These are phyloP conservation scores for Tuber magnatum DNA, from an alignment of 495 filamentous ascomycete genomes.

Conservation along the genomic window DNA sequence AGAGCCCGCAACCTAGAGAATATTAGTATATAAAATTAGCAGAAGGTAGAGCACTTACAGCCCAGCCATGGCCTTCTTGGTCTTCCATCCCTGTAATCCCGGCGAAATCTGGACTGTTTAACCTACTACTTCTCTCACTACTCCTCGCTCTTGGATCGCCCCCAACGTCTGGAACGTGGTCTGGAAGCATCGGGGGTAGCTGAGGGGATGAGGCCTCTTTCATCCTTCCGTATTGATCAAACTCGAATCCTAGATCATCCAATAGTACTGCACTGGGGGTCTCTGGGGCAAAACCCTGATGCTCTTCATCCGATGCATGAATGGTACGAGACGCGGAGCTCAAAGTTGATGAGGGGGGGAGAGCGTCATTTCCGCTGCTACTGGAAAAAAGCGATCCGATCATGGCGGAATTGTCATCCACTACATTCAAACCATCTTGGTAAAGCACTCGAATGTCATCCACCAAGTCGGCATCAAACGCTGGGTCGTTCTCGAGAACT, in stretches of 20 bases:
- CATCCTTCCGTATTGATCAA: conserved; percentile 60
- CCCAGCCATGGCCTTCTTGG: conserved; percentile 41
- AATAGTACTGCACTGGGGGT: conserved; percentile 25
- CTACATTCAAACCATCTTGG: conserved; percentile 33
- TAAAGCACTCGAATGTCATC: conserved; percentile 24
- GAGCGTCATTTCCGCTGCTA: background rate
- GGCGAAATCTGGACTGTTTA: conserved; percentile 45
- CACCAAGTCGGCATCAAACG: conserved; percentile 62
- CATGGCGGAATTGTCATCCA: conserved; percentile 42
- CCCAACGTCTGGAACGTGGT: conserved; percentile 15
- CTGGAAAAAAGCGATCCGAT: background rate
- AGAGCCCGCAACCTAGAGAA: background rate
- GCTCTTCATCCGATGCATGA: conserved; percentile 42
- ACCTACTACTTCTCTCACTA: conserved; percentile 23
- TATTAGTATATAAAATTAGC: background rate
- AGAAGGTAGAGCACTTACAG: background rate
- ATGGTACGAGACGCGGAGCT: conserved; percentile 31
- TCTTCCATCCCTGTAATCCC: conserved; percentile 43
- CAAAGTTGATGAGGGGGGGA: conserved; percentile 9
- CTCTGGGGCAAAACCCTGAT: conserved; percentile 43
- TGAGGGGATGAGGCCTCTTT: conserved; percentile 38
- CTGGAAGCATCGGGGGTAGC: conserved; percentile 8
- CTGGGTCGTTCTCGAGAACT: conserved; percentile 72
- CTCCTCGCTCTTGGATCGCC: conserved; percentile 6
- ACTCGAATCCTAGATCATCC: conserved; percentile 58